These are phyloP conservation scores for Alternaria ventricosa DNA, from an alignment of 2,329 filamentous ascomycete species.

Conservation along the genomic window DNA sequence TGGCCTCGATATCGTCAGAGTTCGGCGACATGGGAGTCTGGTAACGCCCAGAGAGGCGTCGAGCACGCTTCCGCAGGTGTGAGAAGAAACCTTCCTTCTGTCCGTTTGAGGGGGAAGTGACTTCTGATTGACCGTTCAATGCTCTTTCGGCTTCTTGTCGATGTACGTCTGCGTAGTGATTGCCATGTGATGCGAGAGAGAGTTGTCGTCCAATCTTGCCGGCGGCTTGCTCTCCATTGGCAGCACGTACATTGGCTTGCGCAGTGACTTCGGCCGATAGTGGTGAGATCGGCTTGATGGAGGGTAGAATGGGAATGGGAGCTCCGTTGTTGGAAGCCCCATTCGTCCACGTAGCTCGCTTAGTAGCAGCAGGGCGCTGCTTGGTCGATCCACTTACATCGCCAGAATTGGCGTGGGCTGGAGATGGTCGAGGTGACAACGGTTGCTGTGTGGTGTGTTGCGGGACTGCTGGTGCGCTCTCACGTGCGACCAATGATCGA, in stretches of 20 bases:
- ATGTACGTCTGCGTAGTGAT: constrained; percentile 89
- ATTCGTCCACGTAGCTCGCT: constrained; percentile 93
- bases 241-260: constrained; percentile 74
- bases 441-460: constrained; percentile 52
- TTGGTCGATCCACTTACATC: constrained; percentile 56
- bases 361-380: constrained; percentile 66
- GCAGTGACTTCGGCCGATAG: constrained; percentile 92
- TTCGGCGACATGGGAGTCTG: constrained; percentile 79
- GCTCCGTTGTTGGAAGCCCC: constrained; percentile 75
- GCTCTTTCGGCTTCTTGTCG: constrained; percentile 90
- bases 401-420: constrained; percentile 53
- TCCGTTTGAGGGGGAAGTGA: constrained; percentile 76
- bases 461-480: constrained; percentile 67
- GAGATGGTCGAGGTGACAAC: constrained; percentile 51
- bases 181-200: constrained; percentile 88
- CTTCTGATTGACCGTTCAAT: constrained; percentile 78
- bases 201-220: constrained; percentile 97
- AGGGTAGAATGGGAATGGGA: constrained; percentile 94
- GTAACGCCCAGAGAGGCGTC: constrained; percentile 89
- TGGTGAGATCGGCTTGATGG: constrained; percentile 93
- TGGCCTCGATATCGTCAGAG: constrained; percentile 89
- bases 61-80: constrained; percentile 89
- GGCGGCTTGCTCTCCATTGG: constrained; percentile 68
- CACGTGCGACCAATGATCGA: constrained; percentile 86
- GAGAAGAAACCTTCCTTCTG: constrained; percentile 98